Percentiles rank a stretch among this genome's conserved stretches.
These are phyloP conservation scores for Pulveroboletus ravenelii DNA, from an alignment of 768 basidiomycete genomes.

Conservation along the genomic window DNA sequence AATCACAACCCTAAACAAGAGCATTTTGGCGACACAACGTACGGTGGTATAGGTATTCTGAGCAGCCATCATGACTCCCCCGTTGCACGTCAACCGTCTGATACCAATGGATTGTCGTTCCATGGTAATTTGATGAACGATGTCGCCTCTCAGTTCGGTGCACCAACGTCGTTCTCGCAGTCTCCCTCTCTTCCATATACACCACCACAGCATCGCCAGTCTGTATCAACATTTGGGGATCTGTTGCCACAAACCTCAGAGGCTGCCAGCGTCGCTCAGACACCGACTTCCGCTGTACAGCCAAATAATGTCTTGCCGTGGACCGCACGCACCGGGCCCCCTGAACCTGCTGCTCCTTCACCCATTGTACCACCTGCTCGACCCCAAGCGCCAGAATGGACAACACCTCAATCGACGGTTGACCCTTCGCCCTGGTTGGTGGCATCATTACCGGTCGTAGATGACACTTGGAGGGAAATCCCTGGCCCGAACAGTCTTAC, in stretches of 20 bases:
- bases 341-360: conserved; percentile 15
- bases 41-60: conserved; percentile 21
- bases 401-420: conserved; percentile 17
- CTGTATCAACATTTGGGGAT: conserved; percentile 23
- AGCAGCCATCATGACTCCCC: conserved; percentile 21
- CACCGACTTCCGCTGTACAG: conserved; percentile 21
- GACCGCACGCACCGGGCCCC: conserved; percentile 15
- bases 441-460: conserved; percentile 41
- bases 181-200: conserved; percentile 19
- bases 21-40: conserved; percentile 20
- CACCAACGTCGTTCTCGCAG: conserved; percentile 17
- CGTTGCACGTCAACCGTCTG: conserved; percentile 18
- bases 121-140: conserved; percentile 13
- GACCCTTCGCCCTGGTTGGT: conserved; percentile 56
- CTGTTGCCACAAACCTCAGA: conserved; percentile 14
- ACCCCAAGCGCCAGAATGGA: conserved; percentile 36
- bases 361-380: conserved; percentile 22
- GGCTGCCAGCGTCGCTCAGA: conserved; percentile 16
- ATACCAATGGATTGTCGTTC: conserved; percentile 24
- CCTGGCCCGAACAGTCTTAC: conserved; percentile 50
- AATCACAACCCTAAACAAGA: conserved; percentile 26
- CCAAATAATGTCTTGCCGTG: conserved; percentile 22
- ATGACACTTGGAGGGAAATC: conserved; percentile 44
- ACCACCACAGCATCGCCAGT: conserved; percentile 16
- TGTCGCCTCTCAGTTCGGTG: conserved; percentile 19